phyloP scores from a whole-genome alignment of 1,284 basidiomycete genomes.

The Leucoagaricus sp. region DNA sequence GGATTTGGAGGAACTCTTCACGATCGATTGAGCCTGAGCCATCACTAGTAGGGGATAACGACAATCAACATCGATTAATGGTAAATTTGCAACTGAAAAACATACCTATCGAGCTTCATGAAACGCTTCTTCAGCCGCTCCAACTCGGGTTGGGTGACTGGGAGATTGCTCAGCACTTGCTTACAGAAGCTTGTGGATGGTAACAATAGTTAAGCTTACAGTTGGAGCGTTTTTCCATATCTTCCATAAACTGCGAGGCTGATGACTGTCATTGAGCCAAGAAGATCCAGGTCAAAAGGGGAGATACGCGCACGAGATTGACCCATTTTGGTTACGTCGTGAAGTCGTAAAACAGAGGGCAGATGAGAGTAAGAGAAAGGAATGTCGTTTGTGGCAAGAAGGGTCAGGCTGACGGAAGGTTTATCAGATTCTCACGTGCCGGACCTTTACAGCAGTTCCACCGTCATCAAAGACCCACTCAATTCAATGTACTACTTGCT shows the following conservation, averaged over 20 bases:
- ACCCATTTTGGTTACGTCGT: conserved; percentile 49
- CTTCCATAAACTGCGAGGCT: conserved; percentile 92
- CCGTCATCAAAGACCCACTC: neutral
- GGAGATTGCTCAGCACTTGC: conserved; percentile 4
- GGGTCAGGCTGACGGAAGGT: too few species aligned
- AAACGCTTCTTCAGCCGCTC: conserved; percentile 97
- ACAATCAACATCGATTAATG: neutral
- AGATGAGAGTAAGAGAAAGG: neutral
- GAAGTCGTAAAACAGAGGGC: neutral
- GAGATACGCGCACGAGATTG: conserved; percentile 74
- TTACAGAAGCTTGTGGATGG: neutral
- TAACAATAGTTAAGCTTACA: conserved; percentile 53
- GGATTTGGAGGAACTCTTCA: conserved; percentile 98
- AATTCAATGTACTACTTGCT: neutral
- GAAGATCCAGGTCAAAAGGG: conserved; percentile 5
- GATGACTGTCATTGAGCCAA: conserved; percentile 13
- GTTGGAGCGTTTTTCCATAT: conserved; percentile 92
- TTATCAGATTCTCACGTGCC: conserved; percentile 16
- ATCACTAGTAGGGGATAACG: conserved; percentile 54
- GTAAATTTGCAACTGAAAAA: neutral
- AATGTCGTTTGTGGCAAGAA: neutral
- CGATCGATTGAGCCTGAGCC: conserved; percentile 98
- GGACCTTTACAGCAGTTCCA: neutral
- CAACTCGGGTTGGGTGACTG: conserved; percentile 91
- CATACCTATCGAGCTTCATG: conserved; percentile 94